A percentile compares a stretch with the other conserved stretches of the same genome.
Evolutionary conservation across 1,139 yeast species (phyloP).

Genomic region (Protomyces pachydermus): DNA sequence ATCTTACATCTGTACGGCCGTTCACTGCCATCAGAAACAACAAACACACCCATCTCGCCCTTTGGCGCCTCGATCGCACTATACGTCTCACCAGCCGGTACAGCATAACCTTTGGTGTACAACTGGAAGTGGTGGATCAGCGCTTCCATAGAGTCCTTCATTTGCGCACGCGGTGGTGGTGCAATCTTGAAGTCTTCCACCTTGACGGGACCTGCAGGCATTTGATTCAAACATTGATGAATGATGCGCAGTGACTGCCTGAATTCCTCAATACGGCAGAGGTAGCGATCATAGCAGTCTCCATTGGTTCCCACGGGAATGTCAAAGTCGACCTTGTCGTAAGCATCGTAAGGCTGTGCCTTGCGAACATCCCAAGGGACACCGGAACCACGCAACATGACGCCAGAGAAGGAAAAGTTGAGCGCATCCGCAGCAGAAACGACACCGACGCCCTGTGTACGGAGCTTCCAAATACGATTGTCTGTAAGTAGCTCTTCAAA

Average conservation of each 20-base stretch:
- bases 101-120: slow-evolving; percentile 83
- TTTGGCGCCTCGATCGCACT: slow-evolving; percentile 92
- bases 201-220: slow-evolving; percentile 90
- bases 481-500: slow-evolving; percentile 84
- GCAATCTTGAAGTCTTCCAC: slow-evolving; percentile 83
- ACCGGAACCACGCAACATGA: slow-evolving; percentile 88
- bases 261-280: slow-evolving; percentile 85
- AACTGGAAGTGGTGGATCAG: slow-evolving; percentile 82
- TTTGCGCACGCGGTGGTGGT: slow-evolving; percentile 73
- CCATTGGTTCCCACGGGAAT: slow-evolving; percentile 82
- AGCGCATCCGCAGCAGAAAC: slow-evolving; percentile 84
- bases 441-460: slow-evolving; percentile 75
- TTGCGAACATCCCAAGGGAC: slow-evolving; percentile 81
- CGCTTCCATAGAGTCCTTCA: slow-evolving; percentile 94
- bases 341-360: slow-evolving; percentile 86
- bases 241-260: slow-evolving; percentile 86
- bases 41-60: slow-evolving; percentile 91
- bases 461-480: slow-evolving; percentile 88
- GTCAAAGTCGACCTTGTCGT: slow-evolving; percentile 79
- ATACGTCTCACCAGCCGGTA: slow-evolving; percentile 87
- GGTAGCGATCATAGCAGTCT: slow-evolving; percentile 86
- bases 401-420: slow-evolving; percentile 76
- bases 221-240: slow-evolving; percentile 82
- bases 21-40: slow-evolving; percentile 84
- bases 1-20: slow-evolving; percentile 90